Base-by-base conservation (phyloP, 371 early-diverging fungal genomes). In the Choanephora cucurbitarum region DNA sequence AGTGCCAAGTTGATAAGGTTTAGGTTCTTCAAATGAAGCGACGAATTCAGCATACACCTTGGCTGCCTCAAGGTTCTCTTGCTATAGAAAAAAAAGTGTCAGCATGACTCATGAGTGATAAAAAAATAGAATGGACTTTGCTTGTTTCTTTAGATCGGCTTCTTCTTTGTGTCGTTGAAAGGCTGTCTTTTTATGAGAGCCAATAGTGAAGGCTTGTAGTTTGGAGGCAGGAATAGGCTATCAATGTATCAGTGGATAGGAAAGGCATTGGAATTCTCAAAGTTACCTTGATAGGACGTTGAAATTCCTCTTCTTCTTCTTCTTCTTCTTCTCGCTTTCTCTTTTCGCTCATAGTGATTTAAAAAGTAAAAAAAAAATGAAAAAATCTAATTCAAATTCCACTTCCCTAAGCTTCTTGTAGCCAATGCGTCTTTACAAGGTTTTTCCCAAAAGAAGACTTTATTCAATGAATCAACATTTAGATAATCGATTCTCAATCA, bases 21-120 rank as follows among this genome's bases (percentile, higher is more conserved):
- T 51, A n/a, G 72, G 64, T 37, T 85, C 84, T 52, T 90, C 91
- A 68, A 94, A 92, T 6, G 92, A 91, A 5, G 91, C 91, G 5
- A 91, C 88, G 72, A 94, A 93, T 32, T 92, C 92, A 33, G 80
- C 86, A 70, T 88, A 90, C 5, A 91, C 91, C 67, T 83, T 84
- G 32, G 90, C 91, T 8, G 90, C 84, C 67, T 90, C 92, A 50
- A 84, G 75, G 18, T 74, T 66, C 49, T 83, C 85, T 86, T 79
- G 79, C 85, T 86, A 71, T 37, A 21, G 37, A 28, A n/a, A n/a
- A n/a, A n/a, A n/a, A n/a, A n/a, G n/a, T n/a, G n/a, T n/a, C n/a
- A n/a, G n/a, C n/a, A n/a, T n/a, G n/a, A n/a, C n/a, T n/a, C n/a
- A 44, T 11, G 51, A 44, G 46, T 14, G 17, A 49, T n/a, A n/a